Evolutionary conservation across 129 eudicot species (phyloP).

Genomic region (Saussurea involucrata): DNA sequence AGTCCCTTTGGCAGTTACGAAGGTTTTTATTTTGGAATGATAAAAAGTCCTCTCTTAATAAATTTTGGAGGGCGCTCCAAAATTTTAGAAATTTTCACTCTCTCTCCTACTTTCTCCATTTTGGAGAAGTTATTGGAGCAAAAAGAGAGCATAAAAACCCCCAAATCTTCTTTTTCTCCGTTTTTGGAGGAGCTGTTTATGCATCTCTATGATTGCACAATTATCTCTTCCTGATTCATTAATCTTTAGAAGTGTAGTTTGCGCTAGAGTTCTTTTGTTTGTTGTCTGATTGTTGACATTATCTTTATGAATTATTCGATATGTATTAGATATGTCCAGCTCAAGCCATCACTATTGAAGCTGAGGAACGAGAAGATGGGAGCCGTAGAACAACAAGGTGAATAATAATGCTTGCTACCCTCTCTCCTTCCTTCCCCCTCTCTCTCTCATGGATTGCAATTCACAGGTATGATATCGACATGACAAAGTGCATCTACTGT

Average conservation of each 20-base stretch:
- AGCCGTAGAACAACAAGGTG: slow-evolving; percentile 98
- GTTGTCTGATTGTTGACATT: neutral
- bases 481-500: slow-evolving; percentile 99
- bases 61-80: too few relatives aligned
- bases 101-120: too few relatives aligned
- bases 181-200: neutral
- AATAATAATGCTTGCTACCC: slow-evolving; percentile 6
- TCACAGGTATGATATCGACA: slow-evolving; percentile 89
- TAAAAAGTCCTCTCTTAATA: too few relatives aligned
- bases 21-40: too few relatives aligned
- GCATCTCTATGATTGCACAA: neutral
- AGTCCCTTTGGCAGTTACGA: too few relatives aligned
- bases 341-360: slow-evolving; percentile 98
- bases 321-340: slow-evolving; percentile 87
- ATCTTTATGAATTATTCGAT: neutral
- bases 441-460: slow-evolving; percentile 6
- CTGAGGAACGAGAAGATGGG: slow-evolving; percentile 99
- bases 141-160: too few relatives aligned
- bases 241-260: neutral
- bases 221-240: neutral
- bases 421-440: slow-evolving; percentile 3
- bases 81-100: too few relatives aligned
- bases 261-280: neutral
- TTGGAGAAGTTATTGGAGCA: too few relatives aligned
- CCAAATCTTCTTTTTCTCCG: too few relatives aligned